Percentiles rank a stretch among this genome's conserved stretches.
Conservation (phyloP, 1,284 basidiomycete species). For the Austropuccinia psidii region DNA sequence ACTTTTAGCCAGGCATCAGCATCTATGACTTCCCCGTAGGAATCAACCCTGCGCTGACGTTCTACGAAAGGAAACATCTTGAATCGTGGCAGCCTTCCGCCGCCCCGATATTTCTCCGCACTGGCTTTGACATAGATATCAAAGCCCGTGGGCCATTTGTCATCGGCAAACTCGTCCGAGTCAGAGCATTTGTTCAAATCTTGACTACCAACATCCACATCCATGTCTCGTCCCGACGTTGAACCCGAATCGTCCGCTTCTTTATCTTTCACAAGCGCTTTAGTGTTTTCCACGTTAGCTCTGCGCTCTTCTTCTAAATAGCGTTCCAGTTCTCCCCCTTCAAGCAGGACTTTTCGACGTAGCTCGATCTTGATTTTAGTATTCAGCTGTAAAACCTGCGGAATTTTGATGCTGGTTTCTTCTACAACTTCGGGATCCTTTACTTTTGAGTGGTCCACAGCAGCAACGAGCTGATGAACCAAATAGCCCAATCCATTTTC, state of each 20-base stretch:
- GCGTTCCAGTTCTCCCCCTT: constrained; percentile 65
- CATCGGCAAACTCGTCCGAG: constrained; percentile 43
- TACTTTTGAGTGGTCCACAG: constrained; percentile 46
- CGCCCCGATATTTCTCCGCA: constrained; percentile 64
- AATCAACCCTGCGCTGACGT: constrained; percentile 81
- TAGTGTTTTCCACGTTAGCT: constrained; percentile 75
- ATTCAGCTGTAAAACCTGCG: constrained; percentile 36
- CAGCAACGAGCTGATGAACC: constrained; percentile 73
- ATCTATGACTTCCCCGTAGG: constrained; percentile 91
- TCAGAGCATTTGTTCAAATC: constrained; percentile 47
- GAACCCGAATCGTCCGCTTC: constrained; percentile 52
- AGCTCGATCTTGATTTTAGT: constrained; percentile 76
- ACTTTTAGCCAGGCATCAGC: constrained; percentile 85
- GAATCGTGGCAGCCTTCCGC: constrained; percentile 78
- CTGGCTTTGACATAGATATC: constrained; percentile 90
- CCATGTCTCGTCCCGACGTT: constrained; percentile 30
- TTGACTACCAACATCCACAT: constrained; percentile 38
- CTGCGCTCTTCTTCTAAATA: constrained; percentile 69
- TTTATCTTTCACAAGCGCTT: constrained; percentile 77
- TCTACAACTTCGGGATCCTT: too few relatives aligned
- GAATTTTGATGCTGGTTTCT: too few relatives aligned
- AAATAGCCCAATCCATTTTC: constrained; percentile 69
- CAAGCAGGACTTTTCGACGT: constrained; percentile 62
- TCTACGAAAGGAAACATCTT: constrained; percentile 97
- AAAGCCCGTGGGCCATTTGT: constrained; percentile 60